phyloP scores from a whole-genome alignment of 2,329 filamentous ascomycete genomes.

The Fusarium sp. region DNA sequence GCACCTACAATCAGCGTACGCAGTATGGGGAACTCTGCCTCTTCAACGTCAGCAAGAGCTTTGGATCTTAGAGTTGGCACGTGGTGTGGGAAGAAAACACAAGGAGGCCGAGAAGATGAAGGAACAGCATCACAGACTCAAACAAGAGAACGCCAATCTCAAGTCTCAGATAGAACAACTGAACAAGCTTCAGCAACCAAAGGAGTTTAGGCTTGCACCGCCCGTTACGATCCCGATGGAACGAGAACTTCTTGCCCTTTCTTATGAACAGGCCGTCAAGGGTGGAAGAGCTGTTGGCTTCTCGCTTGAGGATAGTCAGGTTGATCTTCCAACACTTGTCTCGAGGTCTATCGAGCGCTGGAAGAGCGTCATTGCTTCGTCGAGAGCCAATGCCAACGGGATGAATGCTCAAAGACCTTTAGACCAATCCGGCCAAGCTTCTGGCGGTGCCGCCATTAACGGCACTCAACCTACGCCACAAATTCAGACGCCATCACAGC shows the following conservation, averaged over 20 bases:
- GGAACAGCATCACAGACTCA: slow-evolving; percentile 60
- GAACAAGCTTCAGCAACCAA: slow-evolving; percentile 68
- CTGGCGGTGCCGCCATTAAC: slow-evolving; percentile 35
- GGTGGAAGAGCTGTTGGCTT: slow-evolving; percentile 57
- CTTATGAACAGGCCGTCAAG: slow-evolving; percentile 59
- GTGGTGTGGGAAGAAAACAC: slow-evolving; percentile 67
- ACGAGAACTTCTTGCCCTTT: slow-evolving; percentile 58
- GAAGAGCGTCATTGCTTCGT: slow-evolving; percentile 69
- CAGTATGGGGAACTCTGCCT: slow-evolving; percentile 77
- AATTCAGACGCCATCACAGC: slow-evolving; percentile 33
- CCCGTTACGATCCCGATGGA: slow-evolving; percentile 65
- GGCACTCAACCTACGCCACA: slow-evolving; percentile 36
- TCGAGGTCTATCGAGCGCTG: slow-evolving; percentile 68
- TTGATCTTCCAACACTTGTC: slow-evolving; percentile 64
- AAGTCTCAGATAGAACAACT: slow-evolving; percentile 69
- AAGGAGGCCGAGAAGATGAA: slow-evolving; percentile 65
- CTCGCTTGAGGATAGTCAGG: slow-evolving; percentile 61
- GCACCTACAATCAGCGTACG: slow-evolving; percentile 81
- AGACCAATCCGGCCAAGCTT: slow-evolving; percentile 49
- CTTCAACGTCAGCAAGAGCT: slow-evolving; percentile 66
- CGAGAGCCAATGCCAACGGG: slow-evolving; percentile 56
- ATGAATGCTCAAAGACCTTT: slow-evolving; percentile 64
- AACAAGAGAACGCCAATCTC: slow-evolving; percentile 68
- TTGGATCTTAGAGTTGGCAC: slow-evolving; percentile 70
- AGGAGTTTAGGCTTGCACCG: slow-evolving; percentile 65